Evolutionary conservation across 148 eudicot species (phyloP), one percentile per base, ranked within the genome.

Genomic region (Chenopodium quinoa): DNA sequence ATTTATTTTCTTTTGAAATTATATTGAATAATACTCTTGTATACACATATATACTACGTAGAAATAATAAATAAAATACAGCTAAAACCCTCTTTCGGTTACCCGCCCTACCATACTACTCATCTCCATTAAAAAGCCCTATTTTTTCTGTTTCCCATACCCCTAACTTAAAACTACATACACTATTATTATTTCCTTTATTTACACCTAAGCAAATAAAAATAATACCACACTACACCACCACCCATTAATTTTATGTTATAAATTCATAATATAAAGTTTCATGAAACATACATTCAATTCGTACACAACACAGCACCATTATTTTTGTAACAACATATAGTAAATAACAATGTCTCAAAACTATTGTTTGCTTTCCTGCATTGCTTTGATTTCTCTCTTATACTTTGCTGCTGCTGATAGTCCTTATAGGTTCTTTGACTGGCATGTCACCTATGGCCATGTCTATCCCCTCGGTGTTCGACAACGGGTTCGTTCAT

Each of bases 401-500:
- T 76, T 77, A 20, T 34, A 40, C 25, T 66, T 48, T 47, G 82
- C 20, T 62, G 16, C 8, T 71, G 82, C 86, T 34, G 88, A 86
- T 19, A 50, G 32, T 32, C 88, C 88, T 70, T 86, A 89, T 65
- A 79, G 88, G 13, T 88, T 71, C 80, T 88, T 82, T 68, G 63
- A 68, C 11, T 88, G 89, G 89, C 76, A 76, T 20, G 81, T 88
- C 73, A 88, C 89, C 64, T 87, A 90, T 62, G 92, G 92, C 54
- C 85, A 88, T 54, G 86, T 90, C 60, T 87, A 84, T 58, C 92
- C 92, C 32, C 77, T 90, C 9, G 92, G 86, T 34, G 75, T 86
- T 78, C 87, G 46, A 12, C 92, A 90, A 86, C 82, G 81, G 88
- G 86, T 86, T 74, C 48, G 73, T 69, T 66, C 0, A 0, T 44